Evolutionary conservation across 2,329 filamentous ascomycete species (phyloP).

Genomic region (Aspergillus vadensis): DNA sequence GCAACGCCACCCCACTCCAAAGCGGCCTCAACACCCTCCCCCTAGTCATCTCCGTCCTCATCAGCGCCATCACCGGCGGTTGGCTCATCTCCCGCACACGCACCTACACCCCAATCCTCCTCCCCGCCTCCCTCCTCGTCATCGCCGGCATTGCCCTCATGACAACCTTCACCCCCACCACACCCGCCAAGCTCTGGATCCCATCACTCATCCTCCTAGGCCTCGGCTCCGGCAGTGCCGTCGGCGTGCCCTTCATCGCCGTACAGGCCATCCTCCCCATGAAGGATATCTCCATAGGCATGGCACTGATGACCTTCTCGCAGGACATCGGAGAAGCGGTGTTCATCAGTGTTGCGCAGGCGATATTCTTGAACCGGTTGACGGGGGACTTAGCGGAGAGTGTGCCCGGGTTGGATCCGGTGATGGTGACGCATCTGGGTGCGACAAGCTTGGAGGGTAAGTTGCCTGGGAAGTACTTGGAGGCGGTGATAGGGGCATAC

Average conservation of each 20-base stretch:
- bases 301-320: neutral
- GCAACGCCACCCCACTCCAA: neutral
- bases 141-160: neutral
- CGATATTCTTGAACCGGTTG: neutral
- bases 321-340: slow-evolving; percentile 1
- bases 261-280: neutral
- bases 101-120: neutral
- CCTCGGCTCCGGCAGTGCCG: neutral
- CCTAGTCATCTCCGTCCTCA: neutral
- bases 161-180: neutral
- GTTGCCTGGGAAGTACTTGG: neutral
- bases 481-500: neutral
- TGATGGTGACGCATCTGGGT: neutral
- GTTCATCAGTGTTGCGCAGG: neutral
- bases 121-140: neutral
- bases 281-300: neutral
- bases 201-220: neutral
- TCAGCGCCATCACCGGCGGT: neutral
- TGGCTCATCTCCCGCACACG: neutral
- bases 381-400: neutral
- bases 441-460: neutral
- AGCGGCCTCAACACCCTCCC: neutral
- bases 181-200: neutral
- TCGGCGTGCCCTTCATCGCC: neutral
- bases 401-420: neutral